A percentile compares a stretch with the other conserved stretches of the same genome.
phyloP scores from a whole-genome alignment of 2,329 filamentous ascomycete genomes.

The Beauveria sp. region DNA sequence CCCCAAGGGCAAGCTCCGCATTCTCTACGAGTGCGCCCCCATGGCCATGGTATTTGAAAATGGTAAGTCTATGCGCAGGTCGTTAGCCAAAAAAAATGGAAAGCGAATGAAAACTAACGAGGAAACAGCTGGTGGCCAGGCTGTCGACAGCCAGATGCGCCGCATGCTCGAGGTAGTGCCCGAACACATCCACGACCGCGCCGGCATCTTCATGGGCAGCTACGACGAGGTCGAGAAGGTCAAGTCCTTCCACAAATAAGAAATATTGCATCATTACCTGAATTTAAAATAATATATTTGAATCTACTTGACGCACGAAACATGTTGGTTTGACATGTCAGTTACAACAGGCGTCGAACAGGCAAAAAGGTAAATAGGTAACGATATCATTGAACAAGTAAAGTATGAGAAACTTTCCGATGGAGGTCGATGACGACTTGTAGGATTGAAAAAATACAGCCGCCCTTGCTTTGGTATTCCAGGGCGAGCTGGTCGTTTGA shows the following conservation, averaged over 20 bases:
- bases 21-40: constrained; percentile 95
- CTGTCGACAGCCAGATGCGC: constrained; percentile 83
- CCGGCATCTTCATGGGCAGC: constrained; percentile 93
- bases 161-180: constrained; percentile 86
- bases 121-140: constrained; percentile 73
- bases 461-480: too few species aligned
- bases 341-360: background rate
- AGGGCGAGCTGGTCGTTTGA: too few species aligned
- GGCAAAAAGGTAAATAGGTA: background rate
- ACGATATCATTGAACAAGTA: too few species aligned
- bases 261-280: background rate
- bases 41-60: constrained; percentile 99
- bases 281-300: background rate
- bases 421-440: too few species aligned
- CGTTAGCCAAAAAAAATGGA: background rate
- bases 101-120: background rate
- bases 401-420: too few species aligned
- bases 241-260: constrained; percentile 58
- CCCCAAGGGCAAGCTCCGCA: constrained; percentile 94
- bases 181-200: constrained; percentile 88
- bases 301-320: background rate
- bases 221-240: constrained; percentile 95
- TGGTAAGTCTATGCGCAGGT: constrained; percentile 48
- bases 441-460: too few species aligned
- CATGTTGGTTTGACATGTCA: background rate